Evolutionary conservation across 2,329 filamentous ascomycete genomes (phyloP), one percentile per base, ranked within the genome.

Genomic region (Colletotrichum shisoi): DNA sequence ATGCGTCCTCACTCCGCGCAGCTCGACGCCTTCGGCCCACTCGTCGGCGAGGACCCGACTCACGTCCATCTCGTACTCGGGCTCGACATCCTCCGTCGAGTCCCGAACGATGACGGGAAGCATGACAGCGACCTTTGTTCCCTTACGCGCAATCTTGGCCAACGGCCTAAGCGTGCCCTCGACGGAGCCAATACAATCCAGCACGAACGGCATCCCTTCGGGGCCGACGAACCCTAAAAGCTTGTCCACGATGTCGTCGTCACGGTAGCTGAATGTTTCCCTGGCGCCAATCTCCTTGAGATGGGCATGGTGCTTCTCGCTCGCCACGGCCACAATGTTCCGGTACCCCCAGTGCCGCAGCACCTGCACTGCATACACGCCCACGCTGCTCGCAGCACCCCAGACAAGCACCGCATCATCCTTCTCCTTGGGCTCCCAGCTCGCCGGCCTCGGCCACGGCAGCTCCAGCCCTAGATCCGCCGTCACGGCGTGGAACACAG

Each of bases 91-190:
- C 3, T 81, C 78, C 0, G 78, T 82, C 0, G 86, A 81, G 68
- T 88, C 83, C 54, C 76, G 79, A 54, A 87, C 69, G 63, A 89
- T 86, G 21, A 89, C 81, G 0, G 87, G 87, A 7, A 90, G 74
- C 76, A 89, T 81, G 21, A 89, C 74, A 0, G 86, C 87, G 0
- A 89, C 84, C 31, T 76, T 84, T 3, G 80, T 75, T 0, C 85
- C 85, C 2, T 59, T 74, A 67, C 79, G 74, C 0, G 84, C 85
- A 39, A 90, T 77, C 71, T 79, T 80, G 6, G 80, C 78, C 48
- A 89, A 74, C 4, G 82, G 85, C 39, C 72, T 71, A 15, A 88
- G 69, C 13, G 81, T 83, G 1, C 82, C 82, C 48, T 65, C 61
- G 37, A 81, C 74, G 3, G 81, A 83, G 3, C 83, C 83, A 62